Evolutionary conservation across 768 basidiomycete genomes (phyloP).

Genomic region (Rhizopogon sp.): DNA sequence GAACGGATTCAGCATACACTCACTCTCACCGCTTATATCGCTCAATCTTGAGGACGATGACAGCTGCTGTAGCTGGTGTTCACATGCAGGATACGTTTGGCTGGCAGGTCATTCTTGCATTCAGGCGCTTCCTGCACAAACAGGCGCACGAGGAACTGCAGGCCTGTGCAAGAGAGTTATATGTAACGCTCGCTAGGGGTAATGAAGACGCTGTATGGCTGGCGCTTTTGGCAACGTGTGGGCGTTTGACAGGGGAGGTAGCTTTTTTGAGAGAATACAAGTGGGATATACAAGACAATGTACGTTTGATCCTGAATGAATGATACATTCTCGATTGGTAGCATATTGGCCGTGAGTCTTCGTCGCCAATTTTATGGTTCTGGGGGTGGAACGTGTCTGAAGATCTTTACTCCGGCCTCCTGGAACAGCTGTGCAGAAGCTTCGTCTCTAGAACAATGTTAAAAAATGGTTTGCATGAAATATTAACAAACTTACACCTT

Average conservation of each 20-base stretch:
- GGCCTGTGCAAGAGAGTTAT: slow-evolving; percentile 57
- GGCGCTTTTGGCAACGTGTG: slow-evolving; percentile 52
- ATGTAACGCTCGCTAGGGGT: slow-evolving; percentile 47
- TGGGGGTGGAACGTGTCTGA: slow-evolving; percentile 56
- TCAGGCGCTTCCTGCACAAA: slow-evolving; percentile 70
- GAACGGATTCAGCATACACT: slow-evolving; percentile 71
- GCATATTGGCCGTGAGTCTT: background rate
- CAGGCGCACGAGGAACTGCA: slow-evolving; percentile 75
- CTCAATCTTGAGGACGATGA: slow-evolving; percentile 73
- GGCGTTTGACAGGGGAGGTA: slow-evolving; percentile 35
- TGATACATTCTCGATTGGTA: slow-evolving; percentile 15
- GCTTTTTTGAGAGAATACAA: slow-evolving; percentile 46
- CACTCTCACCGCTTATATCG: slow-evolving; percentile 76
- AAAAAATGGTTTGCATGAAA: background rate
- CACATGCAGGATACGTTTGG: slow-evolving; percentile 62
- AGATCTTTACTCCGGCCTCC: slow-evolving; percentile 77
- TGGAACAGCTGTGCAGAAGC: slow-evolving; percentile 74
- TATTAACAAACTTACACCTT: slow-evolving; percentile 66
- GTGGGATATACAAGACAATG: slow-evolving; percentile 58
- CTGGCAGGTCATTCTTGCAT: slow-evolving; percentile 79
- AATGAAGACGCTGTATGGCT: slow-evolving; percentile 89
- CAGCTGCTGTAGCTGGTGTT: slow-evolving; percentile 58
- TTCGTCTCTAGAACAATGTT: slow-evolving; percentile 55
- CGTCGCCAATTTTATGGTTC: slow-evolving; percentile 8
- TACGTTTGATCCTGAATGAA: slow-evolving; percentile 21